Evolutionary conservation across 345 rosid species (phyloP).

Genomic region (Linum lewisii): DNA sequence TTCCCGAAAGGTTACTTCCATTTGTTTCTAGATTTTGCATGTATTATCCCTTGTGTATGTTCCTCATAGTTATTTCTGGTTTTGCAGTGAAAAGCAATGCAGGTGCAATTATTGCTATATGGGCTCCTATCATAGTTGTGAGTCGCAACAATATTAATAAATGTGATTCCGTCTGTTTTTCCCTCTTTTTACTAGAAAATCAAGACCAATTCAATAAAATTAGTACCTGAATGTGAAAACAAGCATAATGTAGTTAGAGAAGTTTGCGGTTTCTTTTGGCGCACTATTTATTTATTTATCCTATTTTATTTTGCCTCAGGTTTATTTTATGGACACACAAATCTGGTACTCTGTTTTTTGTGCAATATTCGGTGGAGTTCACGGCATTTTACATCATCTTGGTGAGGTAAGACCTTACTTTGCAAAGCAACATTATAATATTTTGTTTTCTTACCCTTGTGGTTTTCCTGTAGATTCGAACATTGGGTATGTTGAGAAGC

Average conservation of each 20-base stretch:
- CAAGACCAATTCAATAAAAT: background rate
- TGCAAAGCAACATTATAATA: constrained; percentile 9
- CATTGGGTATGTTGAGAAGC: constrained; percentile 93
- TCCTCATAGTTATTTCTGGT: constrained; percentile 18
- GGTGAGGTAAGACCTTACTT: constrained; percentile 65
- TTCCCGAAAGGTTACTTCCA: constrained; percentile 59
- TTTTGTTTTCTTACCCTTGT: constrained; percentile 16
- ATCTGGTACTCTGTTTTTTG: constrained; percentile 98
- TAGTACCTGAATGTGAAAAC: background rate
- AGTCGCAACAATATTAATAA: constrained; percentile 17
- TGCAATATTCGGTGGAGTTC: constrained; percentile 78
- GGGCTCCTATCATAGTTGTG: constrained; percentile 91
- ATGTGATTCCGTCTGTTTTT: no score
- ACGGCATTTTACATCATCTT: constrained; percentile 94
- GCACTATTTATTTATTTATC: constrained; percentile 6
- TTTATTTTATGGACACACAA: constrained; percentile 96
- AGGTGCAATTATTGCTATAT: constrained; percentile 84
- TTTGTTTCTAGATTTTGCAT: constrained; percentile 5
- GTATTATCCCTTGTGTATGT: constrained; percentile 7
- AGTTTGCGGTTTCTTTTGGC: constrained; percentile 4
- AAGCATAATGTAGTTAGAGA: background rate
- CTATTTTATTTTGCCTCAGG: constrained; percentile 30
- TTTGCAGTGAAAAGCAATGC: constrained; percentile 70
- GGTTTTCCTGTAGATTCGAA: constrained; percentile 55
- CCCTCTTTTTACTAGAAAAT: no score